Base-by-base conservation (phyloP, 768 basidiomycete genomes). In the Sporobolomyces phaffii region DNA sequence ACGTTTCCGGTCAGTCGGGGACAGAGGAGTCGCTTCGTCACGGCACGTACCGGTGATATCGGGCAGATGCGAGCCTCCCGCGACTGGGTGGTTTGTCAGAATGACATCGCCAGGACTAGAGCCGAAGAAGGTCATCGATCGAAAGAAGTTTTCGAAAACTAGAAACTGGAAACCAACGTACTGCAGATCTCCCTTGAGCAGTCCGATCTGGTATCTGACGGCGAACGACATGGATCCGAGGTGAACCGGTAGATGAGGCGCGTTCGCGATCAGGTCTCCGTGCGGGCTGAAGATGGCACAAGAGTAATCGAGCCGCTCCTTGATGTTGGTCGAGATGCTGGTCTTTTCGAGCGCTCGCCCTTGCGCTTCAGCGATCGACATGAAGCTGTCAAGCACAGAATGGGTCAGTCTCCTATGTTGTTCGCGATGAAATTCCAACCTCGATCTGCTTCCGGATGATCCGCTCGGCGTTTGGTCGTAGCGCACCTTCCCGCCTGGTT, bases 281-380 rank as follows among this genome's bases (percentile, higher is more conserved):
- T 90, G 88, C 22, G 91, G 91, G 0, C 90, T 87, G 73, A 98
- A 97, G 45, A 98, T 80, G 6, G 93, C 93, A 77, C 93, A 96
- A 20, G 89, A 91, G 77, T 90, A 96, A 78, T 96, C 93, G 50
- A 96, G 84, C 2, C 92, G 84, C 77, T 96, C 64, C 53, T 94
- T 94, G 82, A 94, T 94, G 75, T 97, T 93, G 20, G 91, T 92
- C 17, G 41, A 47, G 24, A 68, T 64, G 5, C 38, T 33, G 0
- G 67, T 69, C 47, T 69, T 58, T 40, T 69, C 62, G 24, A 66
- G 47, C 1, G 53, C 52, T 10, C 65, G 34, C 6, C 59, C 58
- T 47, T 54, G 52, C 5, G 59, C 59, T 44, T 66, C 59, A 8
- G 60, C 59, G 20, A 96, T 90, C 74, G 90, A 90, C 93, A 96